phyloP scores from a whole-genome alignment of 495 filamentous ascomycete species.

The Xylona heveae region DNA sequence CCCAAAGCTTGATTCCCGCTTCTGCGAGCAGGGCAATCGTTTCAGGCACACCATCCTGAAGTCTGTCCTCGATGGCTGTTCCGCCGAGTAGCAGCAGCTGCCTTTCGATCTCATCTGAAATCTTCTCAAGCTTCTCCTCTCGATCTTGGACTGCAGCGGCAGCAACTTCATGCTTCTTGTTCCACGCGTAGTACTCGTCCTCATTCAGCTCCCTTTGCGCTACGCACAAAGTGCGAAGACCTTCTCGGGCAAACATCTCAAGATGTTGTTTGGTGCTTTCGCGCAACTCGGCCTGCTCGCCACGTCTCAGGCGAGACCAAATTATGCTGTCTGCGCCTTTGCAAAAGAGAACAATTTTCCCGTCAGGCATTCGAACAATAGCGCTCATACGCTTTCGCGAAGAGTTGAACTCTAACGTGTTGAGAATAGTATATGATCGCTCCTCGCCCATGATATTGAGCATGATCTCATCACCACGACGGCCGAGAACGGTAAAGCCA shows the following conservation, averaged over 20 bases:
- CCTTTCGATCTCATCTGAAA: constrained; percentile 78
- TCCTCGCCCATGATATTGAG: constrained; percentile 78
- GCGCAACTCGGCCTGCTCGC: constrained; percentile 70
- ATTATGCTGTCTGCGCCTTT: constrained; percentile 97
- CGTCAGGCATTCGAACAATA: constrained; percentile 86
- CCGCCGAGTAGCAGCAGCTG: constrained; percentile 79
- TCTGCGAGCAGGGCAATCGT: constrained; percentile 83
- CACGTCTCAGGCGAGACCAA: constrained; percentile 71
- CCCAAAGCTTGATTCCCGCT: constrained; percentile 99
- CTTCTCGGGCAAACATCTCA: constrained; percentile 91
- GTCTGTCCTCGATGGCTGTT: constrained; percentile 91
- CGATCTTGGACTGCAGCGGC: constrained; percentile 66
- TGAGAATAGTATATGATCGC: constrained; percentile 65
- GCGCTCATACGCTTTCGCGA: constrained; percentile 95
- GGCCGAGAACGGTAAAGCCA: constrained; percentile 85
- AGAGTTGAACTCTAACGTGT: constrained; percentile 95
- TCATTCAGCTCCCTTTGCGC: constrained; percentile 70
- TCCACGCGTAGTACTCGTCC: constrained; percentile 74
- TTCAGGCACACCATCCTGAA: constrained; percentile 95
- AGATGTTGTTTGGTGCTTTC: constrained; percentile 76
- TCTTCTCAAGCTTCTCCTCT: constrained; percentile 83
- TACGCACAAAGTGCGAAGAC: constrained; percentile 84
- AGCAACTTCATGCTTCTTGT: constrained; percentile 67
- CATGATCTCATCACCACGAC: constrained; percentile 53
- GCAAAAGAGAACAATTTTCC: constrained; percentile 80